These are phyloP conservation scores for Avicennia marina DNA, from an alignment of 257 asterid genomes.

Conservation along the genomic window DNA sequence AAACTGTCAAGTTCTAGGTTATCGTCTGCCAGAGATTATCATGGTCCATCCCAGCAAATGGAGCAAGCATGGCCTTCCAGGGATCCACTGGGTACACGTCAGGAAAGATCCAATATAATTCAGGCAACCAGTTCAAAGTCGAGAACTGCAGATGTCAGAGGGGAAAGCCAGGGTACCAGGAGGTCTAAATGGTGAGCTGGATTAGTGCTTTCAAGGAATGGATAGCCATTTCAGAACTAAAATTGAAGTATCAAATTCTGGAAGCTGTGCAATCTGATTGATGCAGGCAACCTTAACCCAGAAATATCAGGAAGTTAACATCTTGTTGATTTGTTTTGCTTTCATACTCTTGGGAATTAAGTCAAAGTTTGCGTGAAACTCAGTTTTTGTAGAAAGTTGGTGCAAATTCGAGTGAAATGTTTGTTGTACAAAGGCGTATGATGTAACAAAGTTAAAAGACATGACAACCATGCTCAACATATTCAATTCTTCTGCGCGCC, in stretches of 20 bases:
- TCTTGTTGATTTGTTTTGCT: constrained; percentile 38
- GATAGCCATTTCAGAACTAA: too few relatives aligned
- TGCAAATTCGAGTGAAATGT: constrained; percentile 16
- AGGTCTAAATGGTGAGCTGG: constrained; percentile 58
- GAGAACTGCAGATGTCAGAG: constrained; percentile 42
- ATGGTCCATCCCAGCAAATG: constrained; percentile 37
- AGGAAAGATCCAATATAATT: constrained; percentile 29
- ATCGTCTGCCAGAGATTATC: constrained; percentile 30
- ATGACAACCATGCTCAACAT: too few relatives aligned
- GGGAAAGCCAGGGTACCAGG: constrained; percentile 43
- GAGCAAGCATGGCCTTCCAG: constrained; percentile 51
- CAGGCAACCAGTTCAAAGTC: constrained; percentile 46
- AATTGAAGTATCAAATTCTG: too few relatives aligned
- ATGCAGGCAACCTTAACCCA: too few relatives aligned
- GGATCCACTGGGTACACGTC: constrained; percentile 29
- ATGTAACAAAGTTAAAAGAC: too few relatives aligned
- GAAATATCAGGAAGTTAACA: constrained; percentile 53
- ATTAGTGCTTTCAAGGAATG: not conserved
- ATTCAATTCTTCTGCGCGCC: too few relatives aligned
- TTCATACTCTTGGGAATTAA: not conserved
- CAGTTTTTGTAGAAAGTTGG: constrained; percentile 12
- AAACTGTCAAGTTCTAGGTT: constrained; percentile 38
- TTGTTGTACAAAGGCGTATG: constrained; percentile 22
- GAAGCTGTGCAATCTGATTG: too few relatives aligned
- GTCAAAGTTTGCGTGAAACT: not conserved